Evolutionary conservation across 1,139 yeast species (phyloP), one percentile per base, ranked within the genome.

Genomic region (Taiozyma onychis): DNA sequence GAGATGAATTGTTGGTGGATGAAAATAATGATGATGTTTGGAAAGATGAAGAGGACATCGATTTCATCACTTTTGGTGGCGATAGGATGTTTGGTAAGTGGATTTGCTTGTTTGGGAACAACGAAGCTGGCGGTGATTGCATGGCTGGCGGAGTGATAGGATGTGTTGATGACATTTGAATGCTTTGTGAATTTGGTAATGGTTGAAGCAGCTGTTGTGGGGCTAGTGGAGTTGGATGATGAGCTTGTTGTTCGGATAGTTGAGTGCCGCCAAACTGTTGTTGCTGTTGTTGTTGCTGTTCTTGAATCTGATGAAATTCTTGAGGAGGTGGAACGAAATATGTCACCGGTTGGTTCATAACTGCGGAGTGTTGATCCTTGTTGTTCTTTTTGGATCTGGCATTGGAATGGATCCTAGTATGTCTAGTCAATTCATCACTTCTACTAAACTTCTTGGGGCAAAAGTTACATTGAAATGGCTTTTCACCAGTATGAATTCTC

Each of bases 391-490:
- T 64, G 51, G 69, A 73, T 54, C 91, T 67, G 21, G 78, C 71
- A 58, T 80, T 81, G 46, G 80, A 81, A 64, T 83, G 89, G 48
- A 81, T 81, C 52, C 85, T 70, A 53, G 77, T 70, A 64, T 83
- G 91, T 56, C 89, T 73, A 13, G 88, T 84, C 55, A 85, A 68
- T 57, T 85, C 89, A 57, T 85, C 88, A 44, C 83, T 73, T 54
- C 91, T 71, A 51, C 84, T 77, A 65, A 85, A 85, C 54, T 81
- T 73, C 66, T 85, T 85, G 43, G 74, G 63, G 65, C 93, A 86
- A 54, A 73, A 82, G 32, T 81, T 77, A 66, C 95, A 86, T 27
- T 77, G 80, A 64, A 85, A 88, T 13, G 93, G 93, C 58, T 86
- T 82, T 62, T 83, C 87, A 27, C 88, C 88, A 1, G 88, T 82